Evolutionary conservation across 176 grass and related monocot species (phyloP).

Genomic region (bread wheat (Triticum aestivum)): DNA sequence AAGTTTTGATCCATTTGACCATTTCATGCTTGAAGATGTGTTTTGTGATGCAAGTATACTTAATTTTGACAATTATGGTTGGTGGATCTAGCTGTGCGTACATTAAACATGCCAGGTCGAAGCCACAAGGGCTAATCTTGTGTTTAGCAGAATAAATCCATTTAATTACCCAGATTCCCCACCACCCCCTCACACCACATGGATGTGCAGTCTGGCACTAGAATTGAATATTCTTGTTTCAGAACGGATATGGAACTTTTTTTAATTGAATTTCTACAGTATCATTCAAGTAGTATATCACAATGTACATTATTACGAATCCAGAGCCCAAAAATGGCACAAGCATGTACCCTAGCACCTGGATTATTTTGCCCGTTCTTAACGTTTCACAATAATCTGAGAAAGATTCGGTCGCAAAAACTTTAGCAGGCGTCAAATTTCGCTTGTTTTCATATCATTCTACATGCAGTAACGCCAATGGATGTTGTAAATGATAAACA

Average conservation of each 20-base stretch:
- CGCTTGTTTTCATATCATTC: neutral
- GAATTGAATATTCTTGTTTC: neutral
- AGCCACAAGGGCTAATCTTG: neutral
- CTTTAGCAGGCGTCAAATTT: neutral
- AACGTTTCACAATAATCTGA: neutral
- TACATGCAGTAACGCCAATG: neutral
- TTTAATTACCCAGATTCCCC: neutral
- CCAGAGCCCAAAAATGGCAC: neutral
- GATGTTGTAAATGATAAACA: too few relatives aligned
- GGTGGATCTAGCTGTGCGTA: neutral
- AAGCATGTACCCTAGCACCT: neutral
- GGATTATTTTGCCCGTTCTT: neutral
- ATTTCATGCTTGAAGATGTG: slow-evolving; percentile 8
- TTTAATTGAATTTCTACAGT: neutral
- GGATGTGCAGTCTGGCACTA: neutral
- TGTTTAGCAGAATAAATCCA: neutral
- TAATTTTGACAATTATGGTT: neutral
- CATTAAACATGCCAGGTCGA: slow-evolving; percentile 5
- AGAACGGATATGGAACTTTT: neutral
- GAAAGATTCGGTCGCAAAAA: neutral
- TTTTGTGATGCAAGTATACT: neutral
- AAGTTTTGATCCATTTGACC: slow-evolving; percentile 16
- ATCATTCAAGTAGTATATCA: neutral
- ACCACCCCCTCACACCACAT: neutral
- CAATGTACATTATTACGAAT: neutral